Base-by-base conservation (phyloP, 2,329 filamentous ascomycete genomes). In the Colletotrichum noveboracense region DNA sequence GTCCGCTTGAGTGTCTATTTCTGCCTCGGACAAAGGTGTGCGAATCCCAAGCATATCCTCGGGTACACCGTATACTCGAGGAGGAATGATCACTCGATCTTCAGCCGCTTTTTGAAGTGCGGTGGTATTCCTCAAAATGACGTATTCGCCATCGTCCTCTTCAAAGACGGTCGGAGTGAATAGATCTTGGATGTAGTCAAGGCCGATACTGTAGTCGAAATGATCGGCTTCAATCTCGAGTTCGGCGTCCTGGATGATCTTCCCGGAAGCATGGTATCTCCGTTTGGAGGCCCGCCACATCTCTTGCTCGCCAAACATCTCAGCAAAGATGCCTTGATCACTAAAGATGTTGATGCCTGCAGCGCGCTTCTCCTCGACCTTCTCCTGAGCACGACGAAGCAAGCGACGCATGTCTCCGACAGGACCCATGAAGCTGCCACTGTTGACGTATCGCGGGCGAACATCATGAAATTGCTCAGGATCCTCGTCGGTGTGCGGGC, bases 321-420 rank as follows among this genome's bases (percentile, higher is more conserved):
- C 79, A n/a, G 79, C 81, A 26, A 83, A 80, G 16, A 84, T 76
- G 13, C 81, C 81, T 65, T 84, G 82, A 36, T 84, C 82, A 21
- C 82, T 81, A 13, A 76, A 78, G 2, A 83, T 75, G 8, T 78
- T 65, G 6, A 71, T 61, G 3, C 66, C 70, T 0, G 65, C 69
- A 1, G 66, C 66, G 2, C 79, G 68, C 28, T 77, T 78, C 64
- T 76, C 74, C 12, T 80, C 78, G 73, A 83, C 79, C 43, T 77
- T 80, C 14, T 80, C 79, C 58, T 80, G 60, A 13, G 68, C 64
- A 9, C 65, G 52, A n/a, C 61, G 61, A 21, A 82, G 79, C 32
- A 81, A 80, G 24, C 78, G 77, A 14, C 76, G 75, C 78, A 82
- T 78, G 28, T 81, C 80, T 16, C 79, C 78, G 1, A 79, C 81